Percentiles rank a stretch among this genome's conserved stretches.
These are phyloP conservation scores for Aspergillus proliferans DNA, from an alignment of 2,329 filamentous ascomycete species.

Conservation along the genomic window DNA sequence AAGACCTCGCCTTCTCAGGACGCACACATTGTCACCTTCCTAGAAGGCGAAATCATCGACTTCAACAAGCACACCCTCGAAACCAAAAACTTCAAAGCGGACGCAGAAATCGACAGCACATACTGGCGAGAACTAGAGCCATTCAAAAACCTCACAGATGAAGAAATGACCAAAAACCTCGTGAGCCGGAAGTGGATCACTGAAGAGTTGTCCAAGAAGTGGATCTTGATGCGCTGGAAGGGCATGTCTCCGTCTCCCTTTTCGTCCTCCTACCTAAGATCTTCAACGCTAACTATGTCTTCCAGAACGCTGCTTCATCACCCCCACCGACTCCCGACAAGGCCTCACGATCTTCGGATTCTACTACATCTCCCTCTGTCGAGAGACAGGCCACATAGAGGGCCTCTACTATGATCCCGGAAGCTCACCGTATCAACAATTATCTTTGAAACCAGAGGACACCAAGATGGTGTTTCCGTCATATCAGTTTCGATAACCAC, in stretches of 20 bases:
- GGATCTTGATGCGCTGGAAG: constrained; percentile 50
- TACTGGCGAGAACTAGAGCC: constrained; percentile 46
- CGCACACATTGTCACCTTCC: constrained; percentile 56
- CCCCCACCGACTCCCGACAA: constrained; percentile 40
- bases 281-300: constrained; percentile 7
- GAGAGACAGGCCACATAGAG: constrained; percentile 41
- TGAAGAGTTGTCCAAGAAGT: constrained; percentile 36
- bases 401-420: constrained; percentile 46
- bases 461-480: constrained; percentile 37
- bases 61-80: constrained; percentile 47
- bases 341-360: constrained; percentile 47
- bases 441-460: constrained; percentile 38
- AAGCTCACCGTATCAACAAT: constrained; percentile 45
- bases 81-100: constrained; percentile 43
- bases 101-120: constrained; percentile 40
- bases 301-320: constrained; percentile 45
- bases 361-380: constrained; percentile 45
- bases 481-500: constrained; percentile 35
- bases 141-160: constrained; percentile 40
- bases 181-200: constrained; percentile 41
- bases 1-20: constrained; percentile 38
- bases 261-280: background rate
- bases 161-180: constrained; percentile 39
- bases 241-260: constrained; percentile 22
- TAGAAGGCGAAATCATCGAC: constrained; percentile 65